Evolutionary conservation across 1,284 basidiomycete species (phyloP).

Genomic region (Puccinia coronata): DNA sequence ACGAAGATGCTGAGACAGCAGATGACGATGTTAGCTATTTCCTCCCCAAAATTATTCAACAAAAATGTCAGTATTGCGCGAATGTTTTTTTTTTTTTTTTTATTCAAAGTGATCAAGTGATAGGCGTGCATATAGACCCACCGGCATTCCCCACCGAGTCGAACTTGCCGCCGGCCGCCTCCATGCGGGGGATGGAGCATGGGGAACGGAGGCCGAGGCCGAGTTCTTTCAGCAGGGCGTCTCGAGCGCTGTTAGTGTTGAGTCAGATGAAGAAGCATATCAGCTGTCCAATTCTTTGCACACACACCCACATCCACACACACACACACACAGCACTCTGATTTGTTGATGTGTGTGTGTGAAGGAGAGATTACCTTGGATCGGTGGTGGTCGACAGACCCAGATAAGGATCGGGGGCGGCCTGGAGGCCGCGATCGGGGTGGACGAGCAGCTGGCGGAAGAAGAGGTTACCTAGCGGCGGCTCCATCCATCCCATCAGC

Average conservation of each 20-base stretch:
- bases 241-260: neutral
- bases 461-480: constrained; percentile 27
- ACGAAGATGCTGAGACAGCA: constrained; percentile 67
- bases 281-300: neutral
- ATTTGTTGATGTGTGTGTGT: too few species aligned
- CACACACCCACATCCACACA: too few species aligned
- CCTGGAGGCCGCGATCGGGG: constrained; percentile 5
- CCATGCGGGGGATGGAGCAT: constrained; percentile 36
- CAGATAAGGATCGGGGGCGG: constrained; percentile 19
- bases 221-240: neutral
- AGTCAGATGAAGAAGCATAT: too few species aligned
- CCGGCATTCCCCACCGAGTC: constrained; percentile 34
- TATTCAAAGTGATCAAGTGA: too few species aligned
- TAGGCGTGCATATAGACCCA: too few species aligned
- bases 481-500: neutral
- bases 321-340: too few species aligned
- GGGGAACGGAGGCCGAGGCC: constrained; percentile 24
- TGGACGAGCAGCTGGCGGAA: constrained; percentile 41
- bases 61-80: too few species aligned
- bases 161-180: neutral
- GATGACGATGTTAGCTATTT: constrained; percentile 72
- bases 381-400: neutral
- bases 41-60: constrained; percentile 48
- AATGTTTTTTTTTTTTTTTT: too few species aligned
- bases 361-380: constrained; percentile 7